Evolutionary conservation across 176 grass and related monocot genomes (phyloP), one percentile per base, ranked within the genome.

Genomic region (Lolium perenne): DNA sequence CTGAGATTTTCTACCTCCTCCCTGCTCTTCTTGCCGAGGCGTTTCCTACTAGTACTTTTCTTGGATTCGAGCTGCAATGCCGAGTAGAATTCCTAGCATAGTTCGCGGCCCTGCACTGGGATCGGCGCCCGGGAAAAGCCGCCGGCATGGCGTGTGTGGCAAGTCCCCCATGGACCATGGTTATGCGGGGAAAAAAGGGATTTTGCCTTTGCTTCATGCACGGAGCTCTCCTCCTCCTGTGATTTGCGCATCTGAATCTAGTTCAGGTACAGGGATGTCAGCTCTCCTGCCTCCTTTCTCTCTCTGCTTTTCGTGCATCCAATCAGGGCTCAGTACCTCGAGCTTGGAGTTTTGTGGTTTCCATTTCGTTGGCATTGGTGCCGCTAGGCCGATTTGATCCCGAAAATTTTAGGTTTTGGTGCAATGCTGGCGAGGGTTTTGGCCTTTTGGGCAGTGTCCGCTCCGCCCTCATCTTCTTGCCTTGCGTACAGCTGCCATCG

Each of bases 221-320:
- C 74, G 61, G 69, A 81, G 81, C 23, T 70, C 23, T 70, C 22
- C 48, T 35, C 43, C 46, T 76, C 51, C 55, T 40, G 40, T 69
- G 76, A 61, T 80, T 87, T 38, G 15, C 74, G 59, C 89, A 80
- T 87, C 89, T 87, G 85, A 80, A 83, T 67, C 25, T 53, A 40
- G 17, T 32, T 14, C 59, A 8, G 17, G 21, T 0, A 75, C 71
- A 35, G n/a, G 20, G 32, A 56, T 13, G 71, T 22, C 9, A 21
- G 12, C 2, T 69, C 26, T 68, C 17, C 65, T 58, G 14, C 48
- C 65, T 58, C 47, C 15, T 7, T 5, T n/a, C 5, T 4, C 6
- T 40, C 25, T 51, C 46, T 38, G 29, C 46, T 20, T 81, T 80
- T 74, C 38, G 22, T 75, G 49, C 11, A 38, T 22, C 66, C n/a